Evolutionary conservation across 1,284 basidiomycete genomes (phyloP), one percentile per base, ranked within the genome.

Genomic region (Fomitopsis betulina): DNA sequence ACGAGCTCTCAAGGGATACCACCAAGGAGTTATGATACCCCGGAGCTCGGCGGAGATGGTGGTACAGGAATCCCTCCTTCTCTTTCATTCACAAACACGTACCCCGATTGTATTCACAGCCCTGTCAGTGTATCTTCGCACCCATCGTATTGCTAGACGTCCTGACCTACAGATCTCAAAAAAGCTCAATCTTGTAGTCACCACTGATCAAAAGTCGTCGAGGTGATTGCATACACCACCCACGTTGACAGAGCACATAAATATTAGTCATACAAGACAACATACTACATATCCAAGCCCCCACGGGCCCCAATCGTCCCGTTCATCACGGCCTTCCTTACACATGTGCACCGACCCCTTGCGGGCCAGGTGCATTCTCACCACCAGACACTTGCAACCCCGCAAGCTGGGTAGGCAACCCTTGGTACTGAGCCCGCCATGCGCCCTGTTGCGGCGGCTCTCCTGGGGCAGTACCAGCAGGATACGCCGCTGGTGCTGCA

Each of bases 1-100:
- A 86, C 50, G 86, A 89, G 72, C 84, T 87, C 63, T 73, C 73
- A 61, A 79, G 81, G 67, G 76, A 80, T n/a, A 77, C 80, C n/a
- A 77, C 80, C 55, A 88, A 87, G 71, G 84, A 87, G 62, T 77
- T 75, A 23, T 83, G 61, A 63, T 4, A 2, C 1, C 17, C 5
- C 25, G 12, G 15, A 27, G 45, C 45, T 23, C 7, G 19, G 5
- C 27, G n/a, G 25, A 45, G 13, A 45, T 5, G 27, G 15, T 27
- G 15, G 25, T 9, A 3, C 12, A 27, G 25, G 15, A 7, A 25
- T 17, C 15, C 13, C 6, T 30, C n/a, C n/a, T 30, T n/a, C 10
- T n/a, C 10, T 17, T 12, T 13, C 4, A 3, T 30, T 3, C 25
- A 5, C 21, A 8, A 19, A 19, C 21, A 30, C 23, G 25, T 4